Base-by-base conservation (phyloP, 805 yeast species). In the Metschnikowia gelsemii region DNA sequence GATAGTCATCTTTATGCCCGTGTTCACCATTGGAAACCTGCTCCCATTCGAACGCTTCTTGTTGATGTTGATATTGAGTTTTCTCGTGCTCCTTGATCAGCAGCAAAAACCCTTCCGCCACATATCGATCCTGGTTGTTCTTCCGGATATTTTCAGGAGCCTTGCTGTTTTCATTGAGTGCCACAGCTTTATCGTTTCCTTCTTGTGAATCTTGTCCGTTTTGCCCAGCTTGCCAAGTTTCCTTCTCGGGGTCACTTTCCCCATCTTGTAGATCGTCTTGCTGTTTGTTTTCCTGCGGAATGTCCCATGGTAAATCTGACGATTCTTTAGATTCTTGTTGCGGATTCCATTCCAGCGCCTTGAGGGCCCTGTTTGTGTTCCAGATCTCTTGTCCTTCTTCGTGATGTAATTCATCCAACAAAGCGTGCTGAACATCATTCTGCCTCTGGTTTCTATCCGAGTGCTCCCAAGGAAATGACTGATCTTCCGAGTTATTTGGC, bases 331-430 rank as follows among this genome's bases (percentile, higher is more conserved):
- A 12, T 12, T 14, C 18, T 13, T 27, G 5, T 13, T 9, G 30
- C 4, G 18, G 16, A n/a, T n/a, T 13, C 30, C 18, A 14, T 4
- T n/a, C 4, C 25, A 8, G 25, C 11, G 7, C 25, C 25, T 8
- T 11, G 11, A 8, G 7, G 9, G 11, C 30, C 13, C 6, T n/a
- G 14, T 6, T 14, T 27, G 11, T 9, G 7, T 27, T 7, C 30
- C 30, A 27, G 30, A 8, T n/a, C 9, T 27, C 18, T 4, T 27
- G 30, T 8, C n/a, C 13, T 14, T 24, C 27, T 24, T 24, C 27
- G 11, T 12, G 27, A 24, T 12, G n/a, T 22, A n/a, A 28, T 38
- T 19, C 18, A 24, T 32, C 40, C 31, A 29, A 7, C 34, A 34
- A 21, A 22, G 22, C 25, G n/a, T 6, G 11, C 32, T 27, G 17